phyloP scores from a whole-genome alignment of 73 alveolate genomes.

The Durusdinium trenchii region DNA sequence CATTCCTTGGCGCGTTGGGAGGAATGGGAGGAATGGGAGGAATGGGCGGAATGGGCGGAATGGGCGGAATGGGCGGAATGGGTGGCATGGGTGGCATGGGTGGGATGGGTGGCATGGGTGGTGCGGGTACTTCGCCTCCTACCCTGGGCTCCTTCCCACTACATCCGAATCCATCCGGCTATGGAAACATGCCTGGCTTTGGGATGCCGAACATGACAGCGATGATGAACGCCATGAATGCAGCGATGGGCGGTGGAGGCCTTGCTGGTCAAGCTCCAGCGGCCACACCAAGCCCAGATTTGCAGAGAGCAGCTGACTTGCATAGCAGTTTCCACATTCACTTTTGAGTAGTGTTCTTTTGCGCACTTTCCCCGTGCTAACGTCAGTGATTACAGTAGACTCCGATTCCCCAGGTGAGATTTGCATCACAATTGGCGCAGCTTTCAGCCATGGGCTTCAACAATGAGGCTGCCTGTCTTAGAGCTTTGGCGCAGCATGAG shows the following conservation, averaged over 20 bases:
- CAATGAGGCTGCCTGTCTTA: conserved; percentile 87
- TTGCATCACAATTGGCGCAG: conserved; percentile 76
- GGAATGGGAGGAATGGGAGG: neutral
- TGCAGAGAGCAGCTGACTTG: no score
- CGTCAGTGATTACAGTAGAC: no score
- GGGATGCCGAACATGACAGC: neutral
- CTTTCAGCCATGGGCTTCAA: conserved; percentile 85
- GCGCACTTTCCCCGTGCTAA: no score
- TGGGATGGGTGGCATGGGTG: conserved; percentile 42
- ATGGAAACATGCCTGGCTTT: no score
- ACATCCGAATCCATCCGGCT: no score
- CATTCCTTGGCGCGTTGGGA: neutral
- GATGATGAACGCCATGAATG: conserved; percentile 62
- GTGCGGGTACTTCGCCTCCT: no score
- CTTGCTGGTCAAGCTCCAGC: neutral
- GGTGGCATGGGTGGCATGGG: conserved; percentile 50
- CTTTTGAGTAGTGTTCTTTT: no score
- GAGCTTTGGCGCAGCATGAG: conserved; percentile 76
- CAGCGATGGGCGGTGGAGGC: neutral
- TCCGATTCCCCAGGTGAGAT: no score
- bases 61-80: neutral
- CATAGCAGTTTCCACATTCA: no score
- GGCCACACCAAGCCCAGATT: no score
- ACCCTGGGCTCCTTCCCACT: no score
- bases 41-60: conserved; percentile 11